Conservation (phyloP, 306 rosid genomes). For the Argentina anserina region DNA sequence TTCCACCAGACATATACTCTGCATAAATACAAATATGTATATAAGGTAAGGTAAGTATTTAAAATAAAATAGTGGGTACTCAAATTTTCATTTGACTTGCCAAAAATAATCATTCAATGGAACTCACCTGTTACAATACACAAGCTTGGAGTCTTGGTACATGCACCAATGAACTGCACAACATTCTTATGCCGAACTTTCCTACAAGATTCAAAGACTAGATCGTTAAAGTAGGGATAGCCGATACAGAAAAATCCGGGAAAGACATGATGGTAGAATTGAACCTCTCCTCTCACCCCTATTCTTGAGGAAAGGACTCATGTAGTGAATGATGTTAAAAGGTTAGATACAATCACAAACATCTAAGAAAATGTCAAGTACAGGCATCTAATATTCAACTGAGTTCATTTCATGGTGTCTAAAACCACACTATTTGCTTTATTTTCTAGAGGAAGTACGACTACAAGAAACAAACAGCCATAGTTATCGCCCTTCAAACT, state of each 20-base stretch:
- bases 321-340: background rate
- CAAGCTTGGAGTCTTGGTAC: conserved; percentile 80
- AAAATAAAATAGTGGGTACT: background rate
- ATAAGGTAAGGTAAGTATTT: background rate
- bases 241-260: background rate
- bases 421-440: background rate
- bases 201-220: conserved; percentile 49
- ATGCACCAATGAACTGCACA: conserved; percentile 99
- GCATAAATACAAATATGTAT: conserved; percentile 24
- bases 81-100: conserved; percentile 4
- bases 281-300: background rate
- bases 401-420: conserved; percentile 1
- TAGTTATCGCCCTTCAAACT: background rate
- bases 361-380: background rate
- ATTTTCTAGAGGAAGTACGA: background rate
- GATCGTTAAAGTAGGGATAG: conserved; percentile 12
- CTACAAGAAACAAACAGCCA: background rate
- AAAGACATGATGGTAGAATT: background rate
- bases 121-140: conserved; percentile 89
- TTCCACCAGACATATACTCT: conserved; percentile 98
- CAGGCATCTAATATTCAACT: background rate
- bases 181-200: conserved; percentile 99
- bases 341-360: background rate
- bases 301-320: background rate
- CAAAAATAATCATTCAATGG: conserved; percentile 5